These are phyloP conservation scores for Camellia japonica DNA, from an alignment of 148 eudicot genomes.

Conservation along the genomic window DNA sequence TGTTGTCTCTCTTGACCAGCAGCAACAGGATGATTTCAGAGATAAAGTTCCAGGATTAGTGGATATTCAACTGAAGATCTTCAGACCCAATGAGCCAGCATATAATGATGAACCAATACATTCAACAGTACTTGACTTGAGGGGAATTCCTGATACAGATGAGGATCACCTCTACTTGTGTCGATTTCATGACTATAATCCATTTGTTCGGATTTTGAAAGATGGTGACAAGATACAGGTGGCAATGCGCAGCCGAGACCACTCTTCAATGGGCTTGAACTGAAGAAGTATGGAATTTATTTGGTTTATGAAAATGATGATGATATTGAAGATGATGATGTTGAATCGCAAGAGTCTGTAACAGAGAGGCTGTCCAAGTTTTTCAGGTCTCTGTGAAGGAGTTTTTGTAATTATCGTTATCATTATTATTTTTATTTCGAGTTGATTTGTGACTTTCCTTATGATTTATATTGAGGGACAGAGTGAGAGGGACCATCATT, in stretches of 20 bases:
- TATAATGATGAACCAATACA: background rate
- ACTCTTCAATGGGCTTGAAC: slow-evolving; percentile 29
- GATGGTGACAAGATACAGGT: slow-evolving; percentile 47
- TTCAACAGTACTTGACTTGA: slow-evolving; percentile 27
- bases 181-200: slow-evolving; percentile 35
- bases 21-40: slow-evolving; percentile 10
- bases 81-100: slow-evolving; percentile 13
- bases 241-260: background rate
- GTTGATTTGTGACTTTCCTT: background rate
- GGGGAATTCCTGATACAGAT: slow-evolving; percentile 36
- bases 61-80: slow-evolving; percentile 32
- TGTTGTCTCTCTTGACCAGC: slow-evolving; percentile 38
- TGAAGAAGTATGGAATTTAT: slow-evolving; percentile 39
- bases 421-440: too few relatives aligned
- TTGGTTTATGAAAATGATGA: slow-evolving; percentile 56
- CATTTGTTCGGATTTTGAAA: slow-evolving; percentile 35
- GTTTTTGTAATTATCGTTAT: background rate
- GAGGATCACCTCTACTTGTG: slow-evolving; percentile 53
- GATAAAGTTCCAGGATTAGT: slow-evolving; percentile 28
- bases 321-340: slow-evolving; percentile 24
- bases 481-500: too few relatives aligned
- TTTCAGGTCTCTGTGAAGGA: background rate
- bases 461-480: background rate
- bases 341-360: background rate
- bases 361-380: slow-evolving; percentile 3